Evolutionary conservation across 331 rosid genomes (phyloP), one percentile per base, ranked within the genome.

Genomic region (Dryas integrifolia): DNA sequence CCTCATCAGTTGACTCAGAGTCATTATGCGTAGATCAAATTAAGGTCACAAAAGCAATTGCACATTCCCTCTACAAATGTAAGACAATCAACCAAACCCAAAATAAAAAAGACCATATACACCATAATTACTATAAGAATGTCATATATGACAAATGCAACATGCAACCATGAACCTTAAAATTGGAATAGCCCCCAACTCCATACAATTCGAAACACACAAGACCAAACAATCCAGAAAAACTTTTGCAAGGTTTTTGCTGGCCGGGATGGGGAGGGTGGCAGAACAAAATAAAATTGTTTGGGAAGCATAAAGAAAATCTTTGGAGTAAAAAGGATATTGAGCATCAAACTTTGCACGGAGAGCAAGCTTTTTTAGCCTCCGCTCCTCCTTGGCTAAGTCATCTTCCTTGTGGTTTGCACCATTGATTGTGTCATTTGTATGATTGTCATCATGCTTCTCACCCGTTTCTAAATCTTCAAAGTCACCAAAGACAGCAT

Each of bases 381-480:
- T 88, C 79, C 92, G 79, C 79, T 88, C 75, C 73, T 85, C 92
- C 72, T 78, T 82, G 83, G 85, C 88, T 46, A 55, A 50, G 80
- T 85, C 87, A 60, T 64, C 81, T 73, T 76, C 89, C 76, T 77
- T 85, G 26, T 58, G 82, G 60, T 58, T 49, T 64, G 69, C 74
- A 51, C 69, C 69, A 45, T 77, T 59, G 39, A 65, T 70, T 59
- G 59, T 45, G 47, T 75, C 73, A 76, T 80, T 81, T 61, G 76
- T 76, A 67, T 53, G 82, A 73, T 40, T 7, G 43, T 72, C 73
- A 61, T 70, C 90, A 67, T 73, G 44, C 76, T 78, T 85, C 76
- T 82, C 89, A 75, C 96, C 97, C 6, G 90, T 82, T 89, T 94
- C 98, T 81, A 94, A 58, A 83, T 94, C 98, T 81, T 94, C 98